Base-by-base conservation (phyloP, 768 basidiomycete species). In the Mycena galopus region DNA sequence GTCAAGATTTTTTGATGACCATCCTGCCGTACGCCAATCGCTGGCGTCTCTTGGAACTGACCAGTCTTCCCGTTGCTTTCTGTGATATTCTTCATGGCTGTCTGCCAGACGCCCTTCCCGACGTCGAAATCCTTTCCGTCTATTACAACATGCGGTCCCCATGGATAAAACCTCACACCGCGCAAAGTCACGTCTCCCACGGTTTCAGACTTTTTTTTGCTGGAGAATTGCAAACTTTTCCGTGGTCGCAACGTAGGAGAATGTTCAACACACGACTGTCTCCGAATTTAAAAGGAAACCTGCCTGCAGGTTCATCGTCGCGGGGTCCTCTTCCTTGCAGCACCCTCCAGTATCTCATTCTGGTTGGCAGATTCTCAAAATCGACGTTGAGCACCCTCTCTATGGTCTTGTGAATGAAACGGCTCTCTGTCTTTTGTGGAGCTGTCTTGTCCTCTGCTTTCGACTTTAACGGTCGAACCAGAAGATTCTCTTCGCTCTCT, bases 21-120 rank as follows among this genome's bases (percentile, higher is more conserved):
- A 53, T 68, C 7, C 2, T 62, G n/a, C 50, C 59, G 29, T 61
- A 61, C 23, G 32, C 67, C 8, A 14, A 55, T 4, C 67, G 58
- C 3, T 68, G 58, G 59, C 59, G 35, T 29, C 37, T 25, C 10
- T 19, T 68, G 59, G 59, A 68, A n/a, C 12, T 68, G 11, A 19
- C 29, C 3, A 7, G 23, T 9, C 12, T 68, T 30, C 50, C 67
- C 2, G 11, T 17, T 30, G 11, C 19, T 3, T 39, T n/a, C 27
- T 68, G 32, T 37, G 21, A 61, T 7, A 27, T 39, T 30, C 12
- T 68, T 12, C 29, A 39, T 25, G 21, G 3, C 21, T 9, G 59
- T 53, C 33, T 32, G 7, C 64, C 64, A 11, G 19, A 16, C 1
- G 33, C 42, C 16, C 8, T 42, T 2, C 47, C 33, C 16, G 21